These are phyloP conservation scores for Durio zibethinus DNA, from an alignment of 345 rosid species.

Conservation along the genomic window DNA sequence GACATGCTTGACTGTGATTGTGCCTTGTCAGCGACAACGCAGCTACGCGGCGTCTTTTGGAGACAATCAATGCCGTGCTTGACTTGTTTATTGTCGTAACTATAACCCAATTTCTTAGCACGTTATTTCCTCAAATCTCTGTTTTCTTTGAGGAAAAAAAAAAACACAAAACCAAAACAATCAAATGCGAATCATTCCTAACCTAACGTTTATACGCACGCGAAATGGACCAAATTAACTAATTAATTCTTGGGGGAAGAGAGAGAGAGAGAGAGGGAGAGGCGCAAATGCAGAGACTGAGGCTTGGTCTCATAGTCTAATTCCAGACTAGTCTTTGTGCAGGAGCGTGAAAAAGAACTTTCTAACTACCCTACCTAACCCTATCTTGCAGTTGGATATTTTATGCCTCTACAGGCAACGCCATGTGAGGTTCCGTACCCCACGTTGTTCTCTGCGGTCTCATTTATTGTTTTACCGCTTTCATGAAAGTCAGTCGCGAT, in stretches of 20 bases:
- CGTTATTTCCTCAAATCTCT: background rate
- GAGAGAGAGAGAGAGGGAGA: no score
- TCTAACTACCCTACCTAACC: constrained; percentile 30
- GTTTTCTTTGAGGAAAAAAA: background rate
- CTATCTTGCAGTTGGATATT: constrained; percentile 28
- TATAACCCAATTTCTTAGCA: background rate
- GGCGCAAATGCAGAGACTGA: background rate
- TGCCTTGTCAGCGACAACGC: constrained; percentile 5
- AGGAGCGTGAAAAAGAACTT: constrained; percentile 11
- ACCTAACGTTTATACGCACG: background rate
- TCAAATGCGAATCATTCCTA: background rate
- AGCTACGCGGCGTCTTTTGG: background rate
- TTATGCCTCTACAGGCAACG: constrained; percentile 14
- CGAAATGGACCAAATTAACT: background rate
- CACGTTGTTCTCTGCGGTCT: constrained; percentile 10
- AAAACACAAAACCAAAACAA: background rate
- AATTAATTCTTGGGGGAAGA: background rate
- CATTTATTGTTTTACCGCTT: background rate
- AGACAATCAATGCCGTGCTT: constrained; percentile 9
- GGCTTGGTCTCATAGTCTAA: background rate
- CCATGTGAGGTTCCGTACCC: constrained; percentile 34
- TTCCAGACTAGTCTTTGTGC: background rate
- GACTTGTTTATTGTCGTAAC: background rate
- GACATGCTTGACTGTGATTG: background rate
- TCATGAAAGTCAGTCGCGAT: background rate